phyloP scores from a whole-genome alignment of 2,329 filamentous ascomycete genomes.

The Dactylellina parvicollis region DNA sequence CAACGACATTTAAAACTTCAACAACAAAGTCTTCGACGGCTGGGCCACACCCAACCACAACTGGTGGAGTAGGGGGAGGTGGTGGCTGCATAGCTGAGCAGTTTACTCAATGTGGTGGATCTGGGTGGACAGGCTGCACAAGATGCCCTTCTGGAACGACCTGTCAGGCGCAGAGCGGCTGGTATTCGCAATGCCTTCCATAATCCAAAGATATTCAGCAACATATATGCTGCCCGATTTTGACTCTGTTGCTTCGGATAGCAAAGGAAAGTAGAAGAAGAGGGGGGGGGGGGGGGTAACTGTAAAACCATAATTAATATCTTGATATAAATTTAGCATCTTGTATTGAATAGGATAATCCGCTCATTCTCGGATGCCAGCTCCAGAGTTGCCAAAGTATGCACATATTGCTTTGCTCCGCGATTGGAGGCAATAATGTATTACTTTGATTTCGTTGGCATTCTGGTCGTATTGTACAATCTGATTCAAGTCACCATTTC shows the following conservation, averaged over 20 bases:
- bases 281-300: too few species aligned
- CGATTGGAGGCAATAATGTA: constrained; percentile 81
- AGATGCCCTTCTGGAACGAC: constrained; percentile 4
- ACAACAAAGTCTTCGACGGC: constrained; percentile 2
- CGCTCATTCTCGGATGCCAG: constrained; percentile 12
- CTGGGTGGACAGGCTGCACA: constrained; percentile 17
- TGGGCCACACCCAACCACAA: background rate
- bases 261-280: background rate
- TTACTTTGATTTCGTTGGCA: constrained; percentile 73
- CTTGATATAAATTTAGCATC: background rate
- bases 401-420: constrained; percentile 49
- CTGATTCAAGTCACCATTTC: constrained; percentile 83
- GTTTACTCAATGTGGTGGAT: constrained; percentile 5
- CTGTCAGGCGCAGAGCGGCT: constrained; percentile 11
- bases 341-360: background rate
- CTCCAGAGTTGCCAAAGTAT: constrained; percentile 42
- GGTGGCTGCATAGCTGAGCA: background rate
- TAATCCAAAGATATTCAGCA: background rate
- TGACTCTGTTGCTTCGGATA: background rate
- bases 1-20: constrained; percentile 59
- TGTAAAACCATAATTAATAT: background rate
- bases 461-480: constrained; percentile 69
- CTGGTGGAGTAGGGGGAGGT: background rate
- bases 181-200: constrained; percentile 26
- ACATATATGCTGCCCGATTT: too few species aligned